Conservation (phyloP, 2,329 filamentous ascomycete genomes). For the Colletotrichum sp. region DNA sequence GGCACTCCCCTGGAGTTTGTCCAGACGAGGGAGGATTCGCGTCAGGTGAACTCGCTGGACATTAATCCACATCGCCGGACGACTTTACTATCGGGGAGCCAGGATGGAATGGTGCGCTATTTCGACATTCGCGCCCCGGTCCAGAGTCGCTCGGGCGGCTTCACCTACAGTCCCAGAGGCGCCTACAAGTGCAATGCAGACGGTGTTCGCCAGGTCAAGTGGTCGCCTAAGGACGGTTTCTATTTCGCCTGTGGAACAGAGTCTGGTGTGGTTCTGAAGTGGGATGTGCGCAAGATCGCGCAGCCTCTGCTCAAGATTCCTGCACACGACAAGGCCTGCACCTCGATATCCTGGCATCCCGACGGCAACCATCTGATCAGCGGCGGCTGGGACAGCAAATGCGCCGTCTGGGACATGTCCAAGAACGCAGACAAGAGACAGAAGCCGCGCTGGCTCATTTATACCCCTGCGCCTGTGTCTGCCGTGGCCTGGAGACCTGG, state of each 20-base stretch:
- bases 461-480: slow-evolving; percentile 64
- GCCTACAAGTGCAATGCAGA: slow-evolving; percentile 59
- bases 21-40: slow-evolving; percentile 64
- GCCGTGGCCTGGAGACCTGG: slow-evolving; percentile 68
- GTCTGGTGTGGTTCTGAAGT: slow-evolving; percentile 65
- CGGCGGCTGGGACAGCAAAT: slow-evolving; percentile 65
- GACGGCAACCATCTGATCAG: slow-evolving; percentile 71
- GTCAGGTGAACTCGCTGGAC: slow-evolving; percentile 68
- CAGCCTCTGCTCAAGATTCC: slow-evolving; percentile 64
- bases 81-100: slow-evolving; percentile 66
- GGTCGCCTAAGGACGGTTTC: slow-evolving; percentile 67
- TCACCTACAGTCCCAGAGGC: slow-evolving; percentile 49
- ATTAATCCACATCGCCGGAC: slow-evolving; percentile 65
- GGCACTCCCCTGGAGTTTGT: slow-evolving; percentile 57
- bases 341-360: slow-evolving; percentile 70
- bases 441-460: slow-evolving; percentile 67
- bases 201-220: slow-evolving; percentile 66
- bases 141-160: slow-evolving; percentile 51
- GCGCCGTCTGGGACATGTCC: slow-evolving; percentile 71
- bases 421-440: slow-evolving; percentile 65
- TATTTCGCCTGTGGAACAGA: slow-evolving; percentile 70
- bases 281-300: slow-evolving; percentile 63
- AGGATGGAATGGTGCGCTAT: slow-evolving; percentile 67
- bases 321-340: slow-evolving; percentile 65
- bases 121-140: slow-evolving; percentile 61